A percentile compares a stretch with the other conserved stretches of the same genome.
Conservation (phyloP, 306 rosid species). For the Vigna mungo region DNA sequence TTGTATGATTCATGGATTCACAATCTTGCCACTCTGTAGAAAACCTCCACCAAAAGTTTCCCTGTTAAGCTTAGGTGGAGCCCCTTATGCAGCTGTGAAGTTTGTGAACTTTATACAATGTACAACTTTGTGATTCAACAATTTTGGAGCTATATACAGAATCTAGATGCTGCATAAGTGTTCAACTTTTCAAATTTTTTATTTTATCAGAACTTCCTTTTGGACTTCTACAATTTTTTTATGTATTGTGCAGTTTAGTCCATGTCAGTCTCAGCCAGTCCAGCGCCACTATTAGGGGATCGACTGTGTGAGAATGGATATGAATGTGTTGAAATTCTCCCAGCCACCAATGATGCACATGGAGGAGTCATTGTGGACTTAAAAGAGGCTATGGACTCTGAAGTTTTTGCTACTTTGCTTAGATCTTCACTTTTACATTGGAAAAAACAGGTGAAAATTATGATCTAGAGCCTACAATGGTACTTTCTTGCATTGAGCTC, state of each 20-base stretch:
- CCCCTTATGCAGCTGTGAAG: not conserved
- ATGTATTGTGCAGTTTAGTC: constrained; percentile 34
- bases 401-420: constrained; percentile 51
- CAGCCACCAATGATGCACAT: constrained; percentile 51
- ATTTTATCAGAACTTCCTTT: not conserved
- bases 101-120: not conserved
- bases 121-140: constrained; percentile 12
- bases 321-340: constrained; percentile 47
- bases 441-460: constrained; percentile 50
- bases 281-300: constrained; percentile 37
- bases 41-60: constrained; percentile 5
- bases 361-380: constrained; percentile 65
- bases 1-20: not conserved
- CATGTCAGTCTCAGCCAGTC: constrained; percentile 52
- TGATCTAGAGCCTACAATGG: constrained; percentile 1
- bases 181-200: constrained; percentile 2
- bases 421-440: constrained; percentile 57
- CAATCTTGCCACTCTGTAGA: not conserved
- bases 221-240: not conserved
- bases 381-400: constrained; percentile 54
- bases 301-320: constrained; percentile 49
- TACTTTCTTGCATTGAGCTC: constrained; percentile 18
- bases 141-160: constrained; percentile 11
- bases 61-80: not conserved
- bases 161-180: not conserved